Base-by-base conservation (phyloP, 2,329 filamentous ascomycete genomes). In the Fusarium virguliforme region DNA sequence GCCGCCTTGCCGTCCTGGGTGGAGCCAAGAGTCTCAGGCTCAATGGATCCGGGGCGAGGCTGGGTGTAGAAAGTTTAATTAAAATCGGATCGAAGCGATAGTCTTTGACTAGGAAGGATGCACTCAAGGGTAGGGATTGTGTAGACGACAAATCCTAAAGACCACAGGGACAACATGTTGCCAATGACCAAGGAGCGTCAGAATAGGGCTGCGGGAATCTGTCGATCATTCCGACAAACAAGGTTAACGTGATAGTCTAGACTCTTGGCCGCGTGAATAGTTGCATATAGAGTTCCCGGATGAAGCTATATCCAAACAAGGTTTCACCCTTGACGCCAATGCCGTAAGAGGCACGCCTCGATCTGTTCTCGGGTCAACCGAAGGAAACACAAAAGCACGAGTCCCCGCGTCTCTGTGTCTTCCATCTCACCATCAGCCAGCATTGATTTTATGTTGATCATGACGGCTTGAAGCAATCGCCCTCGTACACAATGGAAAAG, bases 41-140 rank as follows among this genome's bases (percentile, higher is more conserved):
- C 15, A 30, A 50, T 26, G 26, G 32, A 50, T 30, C 43, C 32
- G 43, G 43, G 43, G 43, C 15, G 43, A 50, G 43, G 43, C 43
- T 30, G 43, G 26, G 9, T 50, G 9, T 18, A 12, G 43, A 30
- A 48, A 48, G 43, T 30, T 48, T 18, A 30, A 30, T 48, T 28
- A 26, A 48, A 18, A 10, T 48, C 43, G 43, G 43, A 7, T n/a
- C 43, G 24, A 48, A 30, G 6, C 24, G 43, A 30, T 30, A 5
- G 8, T 15, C n/a, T 48, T 24, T 48, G 26, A 48, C 24, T n/a
- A 15, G 12, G 26, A 28, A n/a, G 4, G 7, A 8, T 10, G 15
- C 24, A 28, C 3, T 28, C 24, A 48, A 48, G 41, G 41, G 13
- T 48, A n/a, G 24, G n/a, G 18, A 18, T 18, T 18, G 18, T 18